Evolutionary conservation across 1,139 yeast genomes (phyloP).

Genomic region (Yamadazyma sp.): DNA sequence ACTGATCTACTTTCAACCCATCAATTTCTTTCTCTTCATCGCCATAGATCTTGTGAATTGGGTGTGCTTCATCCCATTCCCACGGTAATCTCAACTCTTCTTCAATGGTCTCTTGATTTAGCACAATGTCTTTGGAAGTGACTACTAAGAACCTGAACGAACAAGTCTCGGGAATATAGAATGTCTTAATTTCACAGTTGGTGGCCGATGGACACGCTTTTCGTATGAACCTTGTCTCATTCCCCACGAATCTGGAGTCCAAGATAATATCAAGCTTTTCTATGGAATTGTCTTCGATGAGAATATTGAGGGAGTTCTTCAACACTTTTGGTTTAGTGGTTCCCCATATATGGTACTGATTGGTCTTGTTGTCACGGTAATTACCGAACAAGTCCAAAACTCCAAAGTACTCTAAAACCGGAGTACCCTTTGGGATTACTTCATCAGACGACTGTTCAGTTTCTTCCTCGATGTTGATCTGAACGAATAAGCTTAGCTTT

Average conservation of each 20-base stretch:
- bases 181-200: slow-evolving; percentile 64
- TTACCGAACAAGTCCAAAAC: slow-evolving; percentile 64
- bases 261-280: slow-evolving; percentile 53
- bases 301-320: slow-evolving; percentile 39
- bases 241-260: slow-evolving; percentile 81
- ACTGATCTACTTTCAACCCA: slow-evolving; percentile 43
- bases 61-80: slow-evolving; percentile 87
- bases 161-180: slow-evolving; percentile 46
- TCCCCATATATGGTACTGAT: slow-evolving; percentile 82
- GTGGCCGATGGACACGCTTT: slow-evolving; percentile 66
- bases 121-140: slow-evolving; percentile 53
- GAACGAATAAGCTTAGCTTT: slow-evolving; percentile 62
- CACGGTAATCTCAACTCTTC: slow-evolving; percentile 79
- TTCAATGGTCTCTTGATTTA: slow-evolving; percentile 26
- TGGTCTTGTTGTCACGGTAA: slow-evolving; percentile 63
- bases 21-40: slow-evolving; percentile 23
- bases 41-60: slow-evolving; percentile 55
- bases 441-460: slow-evolving; percentile 14
- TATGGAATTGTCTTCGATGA: slow-evolving; percentile 5
- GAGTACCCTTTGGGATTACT: slow-evolving; percentile 47
- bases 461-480: slow-evolving; percentile 8
- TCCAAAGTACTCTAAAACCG: slow-evolving; percentile 69
- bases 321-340: slow-evolving; percentile 80
- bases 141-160: slow-evolving; percentile 56
- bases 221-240: slow-evolving; percentile 71